phyloP scores from a whole-genome alignment of 2,329 filamentous ascomycete genomes.

The Emmonsiellopsis sp. region DNA sequence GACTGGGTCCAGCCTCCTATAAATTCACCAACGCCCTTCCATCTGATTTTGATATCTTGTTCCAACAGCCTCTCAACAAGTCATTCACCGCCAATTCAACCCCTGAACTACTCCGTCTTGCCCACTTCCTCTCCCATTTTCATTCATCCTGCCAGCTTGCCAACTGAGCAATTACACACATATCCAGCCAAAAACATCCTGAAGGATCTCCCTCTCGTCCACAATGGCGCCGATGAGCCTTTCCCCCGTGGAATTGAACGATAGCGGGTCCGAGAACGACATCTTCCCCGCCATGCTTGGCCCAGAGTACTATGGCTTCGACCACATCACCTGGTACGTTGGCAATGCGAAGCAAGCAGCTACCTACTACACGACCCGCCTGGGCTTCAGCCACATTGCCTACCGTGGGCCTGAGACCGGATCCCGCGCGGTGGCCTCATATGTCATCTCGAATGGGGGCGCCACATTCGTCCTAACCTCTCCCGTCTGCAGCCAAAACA shows the following conservation, averaged over 20 bases:
- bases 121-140: too few species aligned
- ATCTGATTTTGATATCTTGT: too few species aligned
- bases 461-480: constrained; percentile 79
- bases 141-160: too few species aligned
- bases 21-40: too few species aligned
- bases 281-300: constrained; percentile 16
- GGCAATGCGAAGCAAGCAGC: constrained; percentile 90
- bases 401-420: constrained; percentile 82
- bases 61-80: too few species aligned
- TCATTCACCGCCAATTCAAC: too few species aligned
- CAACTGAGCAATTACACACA: too few species aligned
- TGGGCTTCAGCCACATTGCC: constrained; percentile 70
- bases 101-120: too few species aligned
- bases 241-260: not conserved
- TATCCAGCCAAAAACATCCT: too few species aligned
- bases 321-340: constrained; percentile 87
- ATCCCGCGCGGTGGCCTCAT: constrained; percentile 65
- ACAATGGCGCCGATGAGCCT: not conserved
- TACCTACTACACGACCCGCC: constrained; percentile 70
- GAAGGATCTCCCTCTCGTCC: not conserved
- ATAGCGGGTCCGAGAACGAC: not conserved
- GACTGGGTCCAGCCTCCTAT: too few species aligned
- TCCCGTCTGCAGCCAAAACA: constrained; percentile 52
- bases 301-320: constrained; percentile 50
- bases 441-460: constrained; percentile 66